Conservation (phyloP, 441 rosid genomes). For the Iberis amara region DNA sequence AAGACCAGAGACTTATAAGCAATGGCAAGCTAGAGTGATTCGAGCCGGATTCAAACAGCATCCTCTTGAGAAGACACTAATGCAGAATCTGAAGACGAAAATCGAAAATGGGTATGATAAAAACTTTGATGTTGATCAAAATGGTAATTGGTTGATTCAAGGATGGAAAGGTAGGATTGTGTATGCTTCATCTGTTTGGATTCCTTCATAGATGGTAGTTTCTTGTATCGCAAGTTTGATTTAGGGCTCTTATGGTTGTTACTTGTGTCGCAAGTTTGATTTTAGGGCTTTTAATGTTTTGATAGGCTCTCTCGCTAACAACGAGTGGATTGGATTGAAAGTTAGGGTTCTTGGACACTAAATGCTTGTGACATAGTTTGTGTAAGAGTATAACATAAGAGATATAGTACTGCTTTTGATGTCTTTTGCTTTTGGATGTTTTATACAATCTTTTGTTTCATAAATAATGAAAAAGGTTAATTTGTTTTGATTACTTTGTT, state of each 20-base stretch:
- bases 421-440: not conserved
- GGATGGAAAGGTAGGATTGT: conserved; percentile 88
- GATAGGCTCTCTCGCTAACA: conserved; percentile 7
- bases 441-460: conserved; percentile 21
- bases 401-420: conserved; percentile 14
- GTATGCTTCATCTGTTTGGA: conserved; percentile 66
- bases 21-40: conserved; percentile 58
- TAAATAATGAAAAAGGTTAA: conserved; percentile 21
- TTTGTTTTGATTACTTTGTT: not conserved
- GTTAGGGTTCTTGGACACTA: conserved; percentile 1
- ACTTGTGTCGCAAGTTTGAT: conserved; percentile 8
- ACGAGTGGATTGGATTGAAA: conserved; percentile 16
- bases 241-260: conserved; percentile 1
- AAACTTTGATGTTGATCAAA: conserved; percentile 40
- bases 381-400: conserved; percentile 18
- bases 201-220: conserved; percentile 22
- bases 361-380: conserved; percentile 21
- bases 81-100: conserved; percentile 38
- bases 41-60: conserved; percentile 67
- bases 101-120: conserved; percentile 27
- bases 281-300: conserved; percentile 9
- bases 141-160: conserved; percentile 72
- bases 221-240: conserved; percentile 6
- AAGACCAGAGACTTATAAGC: conserved; percentile 79
- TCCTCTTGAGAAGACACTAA: conserved; percentile 37